Conservation (phyloP, 2,329 filamentous ascomycete genomes). For the Neonectria coccinea region DNA sequence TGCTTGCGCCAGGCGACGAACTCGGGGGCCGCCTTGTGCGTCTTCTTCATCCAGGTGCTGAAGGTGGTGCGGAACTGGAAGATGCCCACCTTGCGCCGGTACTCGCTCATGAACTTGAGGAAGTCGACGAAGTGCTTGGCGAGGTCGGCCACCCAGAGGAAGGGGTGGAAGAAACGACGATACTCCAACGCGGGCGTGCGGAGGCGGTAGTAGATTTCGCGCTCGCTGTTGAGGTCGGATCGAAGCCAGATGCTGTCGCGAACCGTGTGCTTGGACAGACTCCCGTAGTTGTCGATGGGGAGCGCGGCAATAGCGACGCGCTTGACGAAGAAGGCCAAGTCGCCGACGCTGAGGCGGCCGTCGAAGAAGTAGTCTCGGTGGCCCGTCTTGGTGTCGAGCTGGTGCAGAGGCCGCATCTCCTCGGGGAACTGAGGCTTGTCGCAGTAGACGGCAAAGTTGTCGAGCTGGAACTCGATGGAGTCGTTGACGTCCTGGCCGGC, state of each 20-base stretch:
- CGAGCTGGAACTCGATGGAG: slow-evolving; percentile 63
- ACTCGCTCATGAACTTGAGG: slow-evolving; percentile 54
- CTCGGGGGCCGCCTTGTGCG: slow-evolving; percentile 54
- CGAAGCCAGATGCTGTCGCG: slow-evolving; percentile 72
- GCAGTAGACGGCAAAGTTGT: slow-evolving; percentile 70
- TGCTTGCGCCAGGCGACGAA: slow-evolving; percentile 68
- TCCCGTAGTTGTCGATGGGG: slow-evolving; percentile 75
- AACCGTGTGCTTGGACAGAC: slow-evolving; percentile 58
- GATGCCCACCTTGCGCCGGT: slow-evolving; percentile 58
- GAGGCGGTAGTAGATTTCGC: slow-evolving; percentile 73
- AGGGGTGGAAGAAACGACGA: slow-evolving; percentile 68
- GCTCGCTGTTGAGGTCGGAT: slow-evolving; percentile 58
- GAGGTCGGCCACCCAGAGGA: slow-evolving; percentile 78
- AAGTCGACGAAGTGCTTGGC: slow-evolving; percentile 80
- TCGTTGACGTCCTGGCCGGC: slow-evolving; percentile 41
- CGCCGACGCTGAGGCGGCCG: slow-evolving; percentile 65
- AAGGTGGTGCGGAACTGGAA: slow-evolving; percentile 70
- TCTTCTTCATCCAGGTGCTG: slow-evolving; percentile 62
- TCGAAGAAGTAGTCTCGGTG: slow-evolving; percentile 66
- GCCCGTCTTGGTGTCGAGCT: slow-evolving; percentile 56
- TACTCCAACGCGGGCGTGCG: slow-evolving; percentile 70
- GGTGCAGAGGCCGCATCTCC: slow-evolving; percentile 68
- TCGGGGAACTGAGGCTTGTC: slow-evolving; percentile 49
- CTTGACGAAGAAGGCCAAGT: slow-evolving; percentile 62
- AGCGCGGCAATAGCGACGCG: slow-evolving; percentile 67